A percentile compares a stretch with the other conserved stretches of the same genome.
These are phyloP conservation scores for Tolypocladium endophyticum DNA, from an alignment of 2,329 filamentous ascomycete species.

Conservation along the genomic window DNA sequence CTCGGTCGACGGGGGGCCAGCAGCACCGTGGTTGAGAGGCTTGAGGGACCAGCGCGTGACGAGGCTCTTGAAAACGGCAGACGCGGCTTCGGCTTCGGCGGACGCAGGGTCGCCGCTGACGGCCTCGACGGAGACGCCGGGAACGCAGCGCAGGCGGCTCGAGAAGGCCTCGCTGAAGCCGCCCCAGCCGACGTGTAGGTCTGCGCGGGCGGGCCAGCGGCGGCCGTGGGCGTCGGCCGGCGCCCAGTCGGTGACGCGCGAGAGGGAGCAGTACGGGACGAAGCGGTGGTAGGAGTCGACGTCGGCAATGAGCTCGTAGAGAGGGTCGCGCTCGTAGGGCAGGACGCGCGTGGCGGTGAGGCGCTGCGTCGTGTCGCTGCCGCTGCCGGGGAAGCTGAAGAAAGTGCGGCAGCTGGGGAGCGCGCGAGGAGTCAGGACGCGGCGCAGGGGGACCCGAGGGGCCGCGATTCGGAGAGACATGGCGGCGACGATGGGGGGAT, in stretches of 20 bases:
- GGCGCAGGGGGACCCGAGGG: slow-evolving; percentile 1
- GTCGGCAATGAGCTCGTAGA: slow-evolving; percentile 84
- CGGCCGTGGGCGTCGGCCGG: slow-evolving; percentile 35
- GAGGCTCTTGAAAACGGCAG: slow-evolving; percentile 54
- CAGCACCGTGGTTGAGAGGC: slow-evolving; percentile 20
- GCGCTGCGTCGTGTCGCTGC: slow-evolving; percentile 41
- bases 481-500: neutral
- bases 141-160: slow-evolving; percentile 68
- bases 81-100: slow-evolving; percentile 26
- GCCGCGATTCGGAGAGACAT: slow-evolving; percentile 7
- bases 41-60: slow-evolving; percentile 59
- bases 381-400: slow-evolving; percentile 6
- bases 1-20: slow-evolving; percentile 40
- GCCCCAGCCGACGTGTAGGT: slow-evolving; percentile 77
- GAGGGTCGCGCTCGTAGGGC: slow-evolving; percentile 56
- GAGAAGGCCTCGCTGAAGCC: slow-evolving; percentile 76
- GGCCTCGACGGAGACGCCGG: slow-evolving; percentile 64
- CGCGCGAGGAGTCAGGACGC: slow-evolving; percentile 1
- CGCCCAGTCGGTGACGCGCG: slow-evolving; percentile 68
- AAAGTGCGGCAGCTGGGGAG: slow-evolving; percentile 7
- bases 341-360: slow-evolving; percentile 67
- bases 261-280: slow-evolving; percentile 80
- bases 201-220: slow-evolving; percentile 62
- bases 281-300: slow-evolving; percentile 76
- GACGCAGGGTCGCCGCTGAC: slow-evolving; percentile 49